A percentile compares a stretch with the other conserved stretches of the same genome.
These are phyloP conservation scores for Melaleuca alternifolia DNA, from an alignment of 345 rosid species.

Conservation along the genomic window DNA sequence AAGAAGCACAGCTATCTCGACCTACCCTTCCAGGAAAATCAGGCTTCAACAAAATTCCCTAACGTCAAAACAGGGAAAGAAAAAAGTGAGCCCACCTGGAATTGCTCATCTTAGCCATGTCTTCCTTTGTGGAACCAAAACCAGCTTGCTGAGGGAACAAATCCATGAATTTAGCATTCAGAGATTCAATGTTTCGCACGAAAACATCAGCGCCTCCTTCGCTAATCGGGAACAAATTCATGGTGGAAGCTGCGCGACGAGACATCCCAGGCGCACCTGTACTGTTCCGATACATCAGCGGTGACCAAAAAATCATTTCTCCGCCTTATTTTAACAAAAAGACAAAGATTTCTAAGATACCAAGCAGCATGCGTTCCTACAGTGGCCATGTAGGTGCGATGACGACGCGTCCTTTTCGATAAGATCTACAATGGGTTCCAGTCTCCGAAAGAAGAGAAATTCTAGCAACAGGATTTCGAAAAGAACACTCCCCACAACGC, in stretches of 20 bases:
- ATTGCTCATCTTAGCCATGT: slow-evolving; percentile 15
- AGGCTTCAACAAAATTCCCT: background rate
- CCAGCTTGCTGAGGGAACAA: slow-evolving; percentile 7
- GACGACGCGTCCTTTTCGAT: background rate
- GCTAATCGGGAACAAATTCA: slow-evolving; percentile 42
- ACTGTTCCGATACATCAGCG: slow-evolving; percentile 3
- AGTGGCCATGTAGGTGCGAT: background rate
- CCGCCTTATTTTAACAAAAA: background rate
- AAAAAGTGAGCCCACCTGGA: slow-evolving; percentile 19
- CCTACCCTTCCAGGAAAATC: background rate
- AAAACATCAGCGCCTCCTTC: background rate
- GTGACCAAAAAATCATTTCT: background rate
- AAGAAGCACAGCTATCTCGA: background rate
- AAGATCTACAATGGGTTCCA: background rate
- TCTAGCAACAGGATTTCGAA: background rate
- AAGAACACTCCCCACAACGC: background rate
- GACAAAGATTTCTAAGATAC: background rate
- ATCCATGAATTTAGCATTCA: slow-evolving; percentile 10
- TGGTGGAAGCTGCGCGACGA: slow-evolving; percentile 24
- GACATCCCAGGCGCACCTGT: slow-evolving; percentile 13
- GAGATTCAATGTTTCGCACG: background rate
- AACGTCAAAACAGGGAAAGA: background rate
- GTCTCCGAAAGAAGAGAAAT: background rate
- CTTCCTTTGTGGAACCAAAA: slow-evolving; percentile 15
- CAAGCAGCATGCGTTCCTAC: background rate